Evolutionary conservation across 164 flowering plant species (phyloP).

Genomic region (Magnolia officinalis): DNA sequence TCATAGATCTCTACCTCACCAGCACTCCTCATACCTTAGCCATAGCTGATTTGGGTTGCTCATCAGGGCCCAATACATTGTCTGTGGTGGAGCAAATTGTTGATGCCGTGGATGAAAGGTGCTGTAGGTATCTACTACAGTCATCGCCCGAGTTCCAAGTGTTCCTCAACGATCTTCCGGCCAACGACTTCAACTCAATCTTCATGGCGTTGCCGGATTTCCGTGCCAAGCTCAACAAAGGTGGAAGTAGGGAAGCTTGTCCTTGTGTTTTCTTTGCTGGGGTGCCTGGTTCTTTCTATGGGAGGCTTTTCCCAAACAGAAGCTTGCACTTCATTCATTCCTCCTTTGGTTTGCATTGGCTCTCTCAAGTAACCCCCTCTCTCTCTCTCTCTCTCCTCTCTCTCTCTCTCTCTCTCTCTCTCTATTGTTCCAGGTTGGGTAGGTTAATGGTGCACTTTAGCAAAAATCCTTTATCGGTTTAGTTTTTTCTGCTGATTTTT

Average conservation of each 20-base stretch:
- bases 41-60: slow-evolving; percentile 86
- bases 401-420: slow-evolving; percentile 2
- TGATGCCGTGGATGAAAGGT: slow-evolving; percentile 32
- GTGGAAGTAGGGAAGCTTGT: slow-evolving; percentile 5
- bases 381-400: neutral
- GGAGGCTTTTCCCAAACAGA: slow-evolving; percentile 57
- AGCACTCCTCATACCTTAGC: slow-evolving; percentile 42
- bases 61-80: slow-evolving; percentile 78
- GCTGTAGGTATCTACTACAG: slow-evolving; percentile 9
- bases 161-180: slow-evolving; percentile 75
- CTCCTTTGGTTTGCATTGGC: slow-evolving; percentile 76
- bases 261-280: slow-evolving; percentile 49
- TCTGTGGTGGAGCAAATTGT: slow-evolving; percentile 46
- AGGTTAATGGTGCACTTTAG: too few relatives aligned
- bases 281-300: slow-evolving; percentile 73
- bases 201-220: slow-evolving; percentile 68
- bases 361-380: slow-evolving; percentile 48
- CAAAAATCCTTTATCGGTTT: too few relatives aligned
- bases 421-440: neutral
- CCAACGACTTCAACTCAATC: slow-evolving; percentile 83
- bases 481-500: too few relatives aligned
- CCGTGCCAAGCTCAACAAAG: slow-evolving; percentile 29
- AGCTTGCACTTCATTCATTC: slow-evolving; percentile 67
- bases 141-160: slow-evolving; percentile 51
- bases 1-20: slow-evolving; percentile 35